These are phyloP conservation scores for Ogataea allantospora DNA, from an alignment of 805 yeast species.

Conservation along the genomic window DNA sequence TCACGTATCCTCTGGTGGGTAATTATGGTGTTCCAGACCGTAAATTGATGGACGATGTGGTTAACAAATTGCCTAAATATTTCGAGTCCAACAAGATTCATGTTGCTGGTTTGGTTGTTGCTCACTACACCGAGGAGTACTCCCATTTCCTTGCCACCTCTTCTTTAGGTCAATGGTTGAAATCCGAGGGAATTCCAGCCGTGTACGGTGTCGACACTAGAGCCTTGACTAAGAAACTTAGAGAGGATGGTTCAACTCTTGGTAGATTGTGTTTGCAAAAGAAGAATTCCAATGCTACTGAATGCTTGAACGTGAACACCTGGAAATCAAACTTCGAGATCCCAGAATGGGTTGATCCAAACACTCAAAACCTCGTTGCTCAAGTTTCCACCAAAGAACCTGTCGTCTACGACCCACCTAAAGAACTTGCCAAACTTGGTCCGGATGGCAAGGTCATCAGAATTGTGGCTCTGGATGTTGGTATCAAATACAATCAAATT, in stretches of 20 bases:
- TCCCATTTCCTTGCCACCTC: constrained; percentile 93
- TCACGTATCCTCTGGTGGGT: constrained; percentile 95
- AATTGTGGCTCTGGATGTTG: constrained; percentile 91
- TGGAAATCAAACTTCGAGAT: constrained; percentile 68
- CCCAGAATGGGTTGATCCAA: constrained; percentile 94
- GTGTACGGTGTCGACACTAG: constrained; percentile 98
- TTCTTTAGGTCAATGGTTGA: constrained; percentile 90
- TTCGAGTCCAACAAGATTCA: constrained; percentile 93
- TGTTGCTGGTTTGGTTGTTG: constrained; percentile 94
- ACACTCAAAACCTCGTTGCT: constrained; percentile 86
- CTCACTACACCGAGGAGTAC: constrained; percentile 94
- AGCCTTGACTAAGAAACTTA: constrained; percentile 86
- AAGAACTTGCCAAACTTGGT: constrained; percentile 49
- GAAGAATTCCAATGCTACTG: constrained; percentile 31
- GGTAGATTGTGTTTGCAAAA: constrained; percentile 80
- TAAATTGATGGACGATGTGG: constrained; percentile 66
- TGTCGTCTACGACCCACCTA: constrained; percentile 68
- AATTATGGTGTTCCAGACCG: constrained; percentile 99
- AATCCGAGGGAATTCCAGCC: constrained; percentile 90
- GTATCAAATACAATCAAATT: constrained; percentile 97
- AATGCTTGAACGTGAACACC: constrained; percentile 34
- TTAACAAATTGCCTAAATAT: constrained; percentile 78
- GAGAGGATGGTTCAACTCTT: constrained; percentile 88
- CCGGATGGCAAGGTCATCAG: constrained; percentile 76
- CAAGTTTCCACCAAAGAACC: constrained; percentile 82